Evolutionary conservation across 768 basidiomycete species (phyloP), one percentile per base, ranked within the genome.

Genomic region (Kockovaella imperatae): DNA sequence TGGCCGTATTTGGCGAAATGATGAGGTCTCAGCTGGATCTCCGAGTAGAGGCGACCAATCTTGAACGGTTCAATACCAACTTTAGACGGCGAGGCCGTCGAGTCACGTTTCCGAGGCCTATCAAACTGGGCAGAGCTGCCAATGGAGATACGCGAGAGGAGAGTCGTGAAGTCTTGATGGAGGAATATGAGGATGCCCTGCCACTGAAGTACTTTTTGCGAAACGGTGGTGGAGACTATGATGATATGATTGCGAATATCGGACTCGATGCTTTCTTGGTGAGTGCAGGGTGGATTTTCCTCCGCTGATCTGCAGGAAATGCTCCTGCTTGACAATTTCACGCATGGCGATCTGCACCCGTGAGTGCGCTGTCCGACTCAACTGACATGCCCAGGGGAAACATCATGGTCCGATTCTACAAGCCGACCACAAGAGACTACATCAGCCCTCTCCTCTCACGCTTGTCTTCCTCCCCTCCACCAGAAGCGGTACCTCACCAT

Each of bases 311-410:
- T 42, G 1, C 60, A 96, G 88, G 89, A 96, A 73, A 99, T 99
- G 95, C 80, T 99, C 17, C 75, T 99, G 1, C 75, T 99, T 36
- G 95, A 99, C 72, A 97, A 99, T 71, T 99, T 95, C 71, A 89
- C 93, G 8, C 95, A 97, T 59, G 68, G 74, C 17, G 75, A 75
- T 54, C 62, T 75, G 11, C 74, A 75, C 56, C 72, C 68, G 69
- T 70, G 29, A 61, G 68, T 56, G 3, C 15, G 3, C 20, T 15
- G 10, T 17, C n/a, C 14, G 15, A 21, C 18, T 2, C 8, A 26
- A 11, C 35, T 40, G 8, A 39, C 34, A 14, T 31, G 20, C 5
- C 6, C 50, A 70, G 68, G 2, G 93, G 93, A 25, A 97, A 97
- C 69, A 91, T 96, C 72, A 86, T 95, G 83, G 81, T 99, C 75